Base-by-base conservation (phyloP, 192 early-diverging fungal species). In the Rhizophagus sp. region DNA sequence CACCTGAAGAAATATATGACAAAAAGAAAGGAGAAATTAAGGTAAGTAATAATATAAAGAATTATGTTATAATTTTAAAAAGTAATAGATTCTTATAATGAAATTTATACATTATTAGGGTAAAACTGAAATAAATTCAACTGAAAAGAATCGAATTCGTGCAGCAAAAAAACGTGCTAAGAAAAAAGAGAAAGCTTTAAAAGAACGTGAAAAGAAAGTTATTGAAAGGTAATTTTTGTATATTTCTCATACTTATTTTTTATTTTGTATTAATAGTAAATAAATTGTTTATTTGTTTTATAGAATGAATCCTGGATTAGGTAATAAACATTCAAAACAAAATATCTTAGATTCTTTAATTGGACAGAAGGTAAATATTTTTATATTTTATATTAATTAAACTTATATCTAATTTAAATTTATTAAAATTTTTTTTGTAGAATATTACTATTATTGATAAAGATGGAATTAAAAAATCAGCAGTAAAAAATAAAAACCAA, bases 1-100 rank as follows among this genome's bases (percentile, higher is more conserved):
- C 96, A 9, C 96, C 98, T 22, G 90, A 95, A 81, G 98, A 99
- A 86, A 89, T 97, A 2, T 98, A 93, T 83, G 94, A 92, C 49
- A 92, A 95, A 85, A 92, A 90, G 80, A 86, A 90, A 7, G 87
- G 86, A 68, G 91, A 90, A 9, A 80, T 92, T 73, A 95, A 95
- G 85, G 73, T 75, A 62, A 22, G 39, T 57, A 17, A 41, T 41
- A 41, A 6, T 10, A 62, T 9, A 9, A 44, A 2, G 15, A 9
- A 3, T 19, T 22, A 10, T 39, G 11, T 12, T 17, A 36, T 24
- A 34, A 75, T 0, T 39, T 62, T 13, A 39, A 36, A 33, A 9
- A 36, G 3, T 4, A 10, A 9, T 2, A 52, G 8, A 10, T 24
- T 4, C 22, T 12, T 50, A 73, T 47, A 3, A 17, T n/a, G 13